Evolutionary conservation across 805 yeast genomes (phyloP).

Genomic region (Lachancea sp.): DNA sequence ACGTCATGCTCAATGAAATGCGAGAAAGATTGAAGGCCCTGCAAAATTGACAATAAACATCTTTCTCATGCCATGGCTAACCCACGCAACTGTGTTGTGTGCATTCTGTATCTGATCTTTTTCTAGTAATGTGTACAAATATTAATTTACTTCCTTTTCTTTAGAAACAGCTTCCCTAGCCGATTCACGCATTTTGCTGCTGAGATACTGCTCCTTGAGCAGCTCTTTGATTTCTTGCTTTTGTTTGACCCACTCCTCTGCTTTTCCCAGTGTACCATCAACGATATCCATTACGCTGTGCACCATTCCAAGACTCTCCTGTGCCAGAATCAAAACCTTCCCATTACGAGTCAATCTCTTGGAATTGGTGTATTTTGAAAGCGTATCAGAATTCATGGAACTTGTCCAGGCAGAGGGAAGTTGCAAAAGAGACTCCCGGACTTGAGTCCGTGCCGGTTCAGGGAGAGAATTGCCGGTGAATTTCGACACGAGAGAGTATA

Average conservation of each 20-base stretch:
- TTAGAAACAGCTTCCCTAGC: constrained; percentile 25
- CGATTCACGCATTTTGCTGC: constrained; percentile 16
- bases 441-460: constrained; percentile 72
- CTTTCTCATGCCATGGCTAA: no score
- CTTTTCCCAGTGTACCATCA: constrained; percentile 75
- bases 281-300: constrained; percentile 76
- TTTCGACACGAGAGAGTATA: constrained; percentile 77
- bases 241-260: constrained; percentile 73
- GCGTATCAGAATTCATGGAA: constrained; percentile 24
- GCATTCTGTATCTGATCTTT: background rate
- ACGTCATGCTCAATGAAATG: constrained; percentile 75
- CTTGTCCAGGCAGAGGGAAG: constrained; percentile 71
- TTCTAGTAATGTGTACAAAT: background rate
- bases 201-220: constrained; percentile 20
- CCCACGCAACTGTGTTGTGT: no score
- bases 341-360: constrained; percentile 46
- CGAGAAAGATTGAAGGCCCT: constrained; percentile 80
- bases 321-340: constrained; percentile 72
- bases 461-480: constrained; percentile 68
- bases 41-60: constrained; percentile 60
- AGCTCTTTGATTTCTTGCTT: constrained; percentile 36
- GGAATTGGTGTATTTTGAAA: constrained; percentile 6
- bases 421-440: constrained; percentile 67
- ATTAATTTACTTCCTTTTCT: constrained; percentile 17
- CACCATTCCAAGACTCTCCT: constrained; percentile 85